Conservation (phyloP, 768 basidiomycete genomes). For the Leccinum olivaceopallidum region DNA sequence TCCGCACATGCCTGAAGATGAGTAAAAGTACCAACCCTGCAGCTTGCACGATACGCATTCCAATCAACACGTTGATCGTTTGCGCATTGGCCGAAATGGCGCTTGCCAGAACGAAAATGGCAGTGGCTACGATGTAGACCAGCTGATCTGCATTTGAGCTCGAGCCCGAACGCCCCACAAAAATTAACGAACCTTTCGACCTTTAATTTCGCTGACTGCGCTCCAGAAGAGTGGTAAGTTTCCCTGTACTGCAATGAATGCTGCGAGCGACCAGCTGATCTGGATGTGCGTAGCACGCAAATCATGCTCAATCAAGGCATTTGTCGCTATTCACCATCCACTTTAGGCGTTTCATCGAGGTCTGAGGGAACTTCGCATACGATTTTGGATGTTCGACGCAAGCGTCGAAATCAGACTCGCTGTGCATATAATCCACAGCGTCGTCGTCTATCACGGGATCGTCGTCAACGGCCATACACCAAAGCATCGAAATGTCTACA, state of each 20-base stretch:
- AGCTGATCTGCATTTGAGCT: constrained; percentile 33
- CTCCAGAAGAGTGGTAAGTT: constrained; percentile 67
- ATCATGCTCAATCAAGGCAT: constrained; percentile 56
- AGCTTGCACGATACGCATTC: constrained; percentile 69
- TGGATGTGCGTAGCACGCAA: constrained; percentile 60
- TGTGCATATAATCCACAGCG: constrained; percentile 28
- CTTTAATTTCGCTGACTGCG: constrained; percentile 71
- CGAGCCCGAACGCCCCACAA: background rate
- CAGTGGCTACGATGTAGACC: constrained; percentile 54
- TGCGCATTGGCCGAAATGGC: constrained; percentile 56
- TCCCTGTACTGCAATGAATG: constrained; percentile 78
- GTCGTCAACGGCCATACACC: background rate
- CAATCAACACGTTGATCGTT: constrained; percentile 57
- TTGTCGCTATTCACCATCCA: constrained; percentile 48
- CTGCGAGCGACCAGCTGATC: constrained; percentile 66
- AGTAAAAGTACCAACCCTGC: constrained; percentile 47
- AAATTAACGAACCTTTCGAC: constrained; percentile 55
- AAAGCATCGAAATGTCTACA: constrained; percentile 8
- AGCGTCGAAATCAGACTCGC: constrained; percentile 28
- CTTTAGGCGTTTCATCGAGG: background rate
- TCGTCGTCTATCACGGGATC: constrained; percentile 19
- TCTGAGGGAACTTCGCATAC: constrained; percentile 16
- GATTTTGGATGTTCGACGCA: constrained; percentile 31
- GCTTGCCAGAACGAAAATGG: constrained; percentile 55
- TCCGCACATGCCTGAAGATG: constrained; percentile 3